Evolutionary conservation across 345 rosid species (phyloP).

Genomic region (Gossypium mustelinum): DNA sequence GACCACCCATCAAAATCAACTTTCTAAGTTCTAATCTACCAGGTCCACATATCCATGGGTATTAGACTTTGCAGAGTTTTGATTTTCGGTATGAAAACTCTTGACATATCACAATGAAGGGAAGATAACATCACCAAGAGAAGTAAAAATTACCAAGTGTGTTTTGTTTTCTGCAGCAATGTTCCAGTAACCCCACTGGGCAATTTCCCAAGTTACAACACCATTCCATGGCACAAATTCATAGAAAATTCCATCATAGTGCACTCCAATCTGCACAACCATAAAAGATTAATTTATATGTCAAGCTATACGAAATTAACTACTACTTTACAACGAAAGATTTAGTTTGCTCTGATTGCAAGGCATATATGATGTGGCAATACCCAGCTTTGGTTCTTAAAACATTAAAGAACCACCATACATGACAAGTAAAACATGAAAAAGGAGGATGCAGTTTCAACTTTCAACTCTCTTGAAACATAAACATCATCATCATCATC

Average conservation of each 20-base stretch:
- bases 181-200: slow-evolving; percentile 84
- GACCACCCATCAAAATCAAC: not conserved
- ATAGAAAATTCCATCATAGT: slow-evolving; percentile 30
- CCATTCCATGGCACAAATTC: slow-evolving; percentile 98
- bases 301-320: not conserved
- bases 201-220: slow-evolving; percentile 64
- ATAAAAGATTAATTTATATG: not conserved
- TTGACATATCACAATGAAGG: not conserved
- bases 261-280: slow-evolving; percentile 57
- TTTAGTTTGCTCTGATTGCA: not conserved
- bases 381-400: not conserved
- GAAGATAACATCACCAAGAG: not conserved
- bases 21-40: not conserved
- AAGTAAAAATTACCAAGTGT: slow-evolving; percentile 46
- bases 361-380: not conserved
- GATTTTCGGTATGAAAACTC: not conserved
- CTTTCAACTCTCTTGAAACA: too few species aligned
- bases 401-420: not conserved
- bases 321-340: not conserved
- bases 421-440: not conserved
- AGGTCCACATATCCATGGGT: not conserved
- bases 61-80: not conserved
- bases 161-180: slow-evolving; percentile 69
- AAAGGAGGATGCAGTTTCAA: not conserved
- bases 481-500: too few species aligned